phyloP scores from a whole-genome alignment of 164 flowering plant species.

The Nelumbo lutea region DNA sequence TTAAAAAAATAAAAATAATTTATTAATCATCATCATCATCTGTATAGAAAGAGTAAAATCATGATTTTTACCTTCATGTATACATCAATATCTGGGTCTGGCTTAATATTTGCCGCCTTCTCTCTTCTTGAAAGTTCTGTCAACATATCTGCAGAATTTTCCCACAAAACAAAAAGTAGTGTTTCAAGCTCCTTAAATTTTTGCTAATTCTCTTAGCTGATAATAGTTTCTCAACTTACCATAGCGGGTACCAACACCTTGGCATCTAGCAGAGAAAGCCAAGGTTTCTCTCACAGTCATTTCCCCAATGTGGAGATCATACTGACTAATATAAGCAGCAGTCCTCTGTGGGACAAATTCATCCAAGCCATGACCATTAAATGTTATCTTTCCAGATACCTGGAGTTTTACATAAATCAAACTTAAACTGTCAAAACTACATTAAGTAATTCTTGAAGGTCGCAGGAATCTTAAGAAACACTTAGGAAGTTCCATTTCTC shows the following conservation, averaged over 20 bases:
- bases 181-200: neutral
- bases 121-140: constrained; percentile 33
- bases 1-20: too few species aligned
- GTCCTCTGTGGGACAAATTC: constrained; percentile 65
- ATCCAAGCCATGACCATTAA: constrained; percentile 53
- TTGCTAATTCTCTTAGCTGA: neutral
- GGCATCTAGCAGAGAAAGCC: constrained; percentile 66
- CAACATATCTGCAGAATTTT: constrained; percentile 23
- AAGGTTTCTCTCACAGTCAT: constrained; percentile 68
- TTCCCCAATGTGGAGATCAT: constrained; percentile 57
- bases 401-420: constrained; percentile 9
- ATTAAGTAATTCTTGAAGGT: neutral
- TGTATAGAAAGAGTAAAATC: neutral
- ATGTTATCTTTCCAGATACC: constrained; percentile 52
- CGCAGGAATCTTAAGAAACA: neutral
- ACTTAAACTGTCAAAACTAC: too few species aligned
- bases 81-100: constrained; percentile 33
- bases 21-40: too few species aligned
- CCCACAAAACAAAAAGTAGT: neutral
- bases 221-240: constrained; percentile 28
- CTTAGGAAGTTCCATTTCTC: neutral
- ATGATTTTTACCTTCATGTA: constrained; percentile 31
- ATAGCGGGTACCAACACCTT: constrained; percentile 53
- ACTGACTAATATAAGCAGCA: constrained; percentile 56
- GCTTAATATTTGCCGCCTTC: constrained; percentile 33